Conservation (phyloP, 1,139 yeast genomes). For the Hanseniaspora sp. region DNA sequence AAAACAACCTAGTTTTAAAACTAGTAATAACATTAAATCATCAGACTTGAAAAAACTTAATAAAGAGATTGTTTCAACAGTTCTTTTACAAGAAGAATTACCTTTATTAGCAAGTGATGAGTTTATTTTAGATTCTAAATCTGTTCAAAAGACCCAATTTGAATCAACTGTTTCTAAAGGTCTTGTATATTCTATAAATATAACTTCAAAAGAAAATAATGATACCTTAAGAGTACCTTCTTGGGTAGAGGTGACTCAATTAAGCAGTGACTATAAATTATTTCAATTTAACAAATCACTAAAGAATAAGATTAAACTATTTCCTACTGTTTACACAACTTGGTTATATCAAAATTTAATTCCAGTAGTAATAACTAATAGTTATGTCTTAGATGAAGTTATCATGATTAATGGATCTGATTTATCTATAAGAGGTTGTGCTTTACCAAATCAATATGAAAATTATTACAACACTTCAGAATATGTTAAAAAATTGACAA, state of each 20-base stretch:
- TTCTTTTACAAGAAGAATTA: constrained; percentile 6
- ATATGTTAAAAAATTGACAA: constrained; percentile 27
- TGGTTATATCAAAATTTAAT: constrained; percentile 61
- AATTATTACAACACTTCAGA: constrained; percentile 3
- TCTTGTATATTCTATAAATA: neutral
- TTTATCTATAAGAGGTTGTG: constrained; percentile 75
- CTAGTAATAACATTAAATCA: constrained; percentile 66
- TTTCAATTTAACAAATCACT: constrained; percentile 42
- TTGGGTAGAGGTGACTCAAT: constrained; percentile 10
- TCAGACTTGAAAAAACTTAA: constrained; percentile 65
- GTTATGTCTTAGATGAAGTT: constrained; percentile 48
- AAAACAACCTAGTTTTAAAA: constrained; percentile 56
- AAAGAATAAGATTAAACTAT: constrained; percentile 35
- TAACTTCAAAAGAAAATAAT: neutral
- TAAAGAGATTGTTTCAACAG: constrained; percentile 15
- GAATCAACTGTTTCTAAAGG: constrained; percentile 13
- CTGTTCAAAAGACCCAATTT: constrained; percentile 13
- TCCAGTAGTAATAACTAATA: constrained; percentile 62
- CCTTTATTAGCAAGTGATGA: neutral
- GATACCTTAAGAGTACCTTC: constrained; percentile 3
- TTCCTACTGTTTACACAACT: constrained; percentile 63
- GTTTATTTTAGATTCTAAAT: constrained; percentile 2
- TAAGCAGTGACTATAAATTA: constrained; percentile 49
- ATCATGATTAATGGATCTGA: constrained; percentile 66
- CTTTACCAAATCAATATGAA: constrained; percentile 39